phyloP scores from a whole-genome alignment of 345 rosid genomes.

The Arabis alpina region DNA sequence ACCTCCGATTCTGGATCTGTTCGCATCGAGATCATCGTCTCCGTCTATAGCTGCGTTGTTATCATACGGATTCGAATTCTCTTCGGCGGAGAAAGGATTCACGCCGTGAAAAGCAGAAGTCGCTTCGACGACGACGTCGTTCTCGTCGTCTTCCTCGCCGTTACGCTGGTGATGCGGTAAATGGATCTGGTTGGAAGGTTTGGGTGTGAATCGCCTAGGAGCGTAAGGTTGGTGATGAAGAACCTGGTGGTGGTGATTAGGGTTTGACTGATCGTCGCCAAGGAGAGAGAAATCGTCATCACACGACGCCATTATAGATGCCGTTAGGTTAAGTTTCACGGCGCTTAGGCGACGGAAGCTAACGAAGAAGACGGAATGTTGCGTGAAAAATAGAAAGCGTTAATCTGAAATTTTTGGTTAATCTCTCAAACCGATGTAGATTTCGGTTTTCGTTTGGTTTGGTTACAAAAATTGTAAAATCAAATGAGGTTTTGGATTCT shows the following conservation, averaged over 20 bases:
- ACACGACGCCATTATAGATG: conserved; percentile 74
- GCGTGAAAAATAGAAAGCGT: too few species aligned
- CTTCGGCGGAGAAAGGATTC: conserved; percentile 43
- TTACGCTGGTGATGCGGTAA: conserved; percentile 44
- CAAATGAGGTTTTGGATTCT: too few species aligned
- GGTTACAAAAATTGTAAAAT: too few species aligned
- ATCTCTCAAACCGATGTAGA: too few species aligned
- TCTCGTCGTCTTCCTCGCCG: conserved; percentile 48
- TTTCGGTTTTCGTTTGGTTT: too few species aligned
- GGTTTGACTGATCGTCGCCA: conserved; percentile 64
- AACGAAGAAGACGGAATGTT: too few species aligned
- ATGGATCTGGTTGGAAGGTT: conserved; percentile 52
- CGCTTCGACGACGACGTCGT: conserved; percentile 53
- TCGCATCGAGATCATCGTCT: conserved; percentile 45
- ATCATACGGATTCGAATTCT: conserved; percentile 47
- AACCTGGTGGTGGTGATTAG: conserved; percentile 49
- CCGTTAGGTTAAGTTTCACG: conserved; percentile 68
- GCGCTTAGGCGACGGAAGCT: conserved; percentile 25
- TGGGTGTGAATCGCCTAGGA: conserved; percentile 47
- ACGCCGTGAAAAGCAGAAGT: conserved; percentile 62
- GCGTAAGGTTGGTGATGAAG: conserved; percentile 55
- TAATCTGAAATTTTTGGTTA: too few species aligned
- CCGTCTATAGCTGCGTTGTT: conserved; percentile 44
- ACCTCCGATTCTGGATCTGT: conserved; percentile 47
- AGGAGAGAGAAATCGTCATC: conserved; percentile 86